phyloP scores from a whole-genome alignment of 2,329 filamentous ascomycete species.

The Fusarium coicis region DNA sequence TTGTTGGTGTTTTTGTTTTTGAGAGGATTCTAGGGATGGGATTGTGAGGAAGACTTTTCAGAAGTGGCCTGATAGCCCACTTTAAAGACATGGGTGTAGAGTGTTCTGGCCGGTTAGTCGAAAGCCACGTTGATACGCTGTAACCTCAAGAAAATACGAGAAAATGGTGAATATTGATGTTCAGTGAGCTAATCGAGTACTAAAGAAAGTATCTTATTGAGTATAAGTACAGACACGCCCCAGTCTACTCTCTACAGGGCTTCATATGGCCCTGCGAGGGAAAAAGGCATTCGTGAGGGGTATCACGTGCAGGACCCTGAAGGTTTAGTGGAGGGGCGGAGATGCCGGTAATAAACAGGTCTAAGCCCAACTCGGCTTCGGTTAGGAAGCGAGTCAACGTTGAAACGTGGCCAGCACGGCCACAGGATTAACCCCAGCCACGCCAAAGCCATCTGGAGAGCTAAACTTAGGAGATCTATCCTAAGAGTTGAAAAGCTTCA shows the following conservation, averaged over 20 bases:
- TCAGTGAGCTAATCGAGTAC: fast-evolving
- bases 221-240: fast-evolving
- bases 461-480: not conserved
- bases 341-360: not conserved
- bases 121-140: conserved; percentile 3
- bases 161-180: fast-evolving
- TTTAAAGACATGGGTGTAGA: conserved; percentile 40
- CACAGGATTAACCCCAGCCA: not conserved
- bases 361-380: not conserved
- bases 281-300: not conserved
- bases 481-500: no score
- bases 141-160: not conserved
- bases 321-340: not conserved
- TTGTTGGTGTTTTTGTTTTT: conserved; percentile 7
- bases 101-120: conserved; percentile 12
- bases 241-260: fast-evolving
- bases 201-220: fast-evolving
- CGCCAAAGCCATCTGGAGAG: not conserved
- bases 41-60: conserved; percentile 39
- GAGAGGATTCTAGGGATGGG: conserved; percentile 1
- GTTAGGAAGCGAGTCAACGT: not conserved
- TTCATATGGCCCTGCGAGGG: fast-evolving
- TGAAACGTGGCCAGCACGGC: not conserved
- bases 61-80: conserved; percentile 44
- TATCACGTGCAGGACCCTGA: conserved; percentile 22